Evolutionary conservation across 352 stramenopile genomes (phyloP).

Genomic region (Phytopythium litorale): DNA sequence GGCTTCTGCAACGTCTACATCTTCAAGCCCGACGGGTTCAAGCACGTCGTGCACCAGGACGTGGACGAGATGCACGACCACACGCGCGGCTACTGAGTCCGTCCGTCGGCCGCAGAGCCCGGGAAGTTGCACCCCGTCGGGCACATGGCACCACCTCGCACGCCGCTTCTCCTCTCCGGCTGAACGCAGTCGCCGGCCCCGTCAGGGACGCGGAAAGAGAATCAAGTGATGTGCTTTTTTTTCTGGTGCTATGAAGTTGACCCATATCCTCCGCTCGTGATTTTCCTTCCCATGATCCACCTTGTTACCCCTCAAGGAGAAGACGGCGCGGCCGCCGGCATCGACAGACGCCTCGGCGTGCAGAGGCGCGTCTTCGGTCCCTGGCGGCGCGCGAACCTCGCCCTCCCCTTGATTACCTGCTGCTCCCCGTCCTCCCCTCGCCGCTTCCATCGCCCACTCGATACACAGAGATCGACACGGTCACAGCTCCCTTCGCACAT

Average conservation of each 20-base stretch:
- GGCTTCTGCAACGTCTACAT: conserved; percentile 96
- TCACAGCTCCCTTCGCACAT: no score
- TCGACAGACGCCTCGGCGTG: background rate
- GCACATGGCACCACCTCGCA: background rate
- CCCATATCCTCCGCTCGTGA: conserved; percentile 6
- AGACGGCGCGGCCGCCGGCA: background rate
- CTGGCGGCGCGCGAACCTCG: background rate
- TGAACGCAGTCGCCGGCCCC: background rate
- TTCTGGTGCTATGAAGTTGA: conserved; percentile 5
- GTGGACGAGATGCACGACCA: conserved; percentile 98
- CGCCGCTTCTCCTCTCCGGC: background rate
- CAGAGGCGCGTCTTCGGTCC: background rate
- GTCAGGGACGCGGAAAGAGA: background rate
- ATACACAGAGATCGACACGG: conserved; percentile 1
- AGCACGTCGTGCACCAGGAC: conserved; percentile 96
- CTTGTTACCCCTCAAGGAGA: conserved; percentile 6
- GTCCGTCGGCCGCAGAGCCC: no score
- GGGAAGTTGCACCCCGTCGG: no score
- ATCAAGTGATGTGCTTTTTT: background rate
- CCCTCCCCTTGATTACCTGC: background rate
- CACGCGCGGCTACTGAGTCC: conserved; percentile 37
- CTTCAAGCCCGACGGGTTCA: conserved; percentile 97
- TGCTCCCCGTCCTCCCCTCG: background rate
- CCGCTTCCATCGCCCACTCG: background rate
- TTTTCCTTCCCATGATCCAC: conserved; percentile 10